Conservation (phyloP, 345 rosid genomes). For the Hypericum perforatum region DNA sequence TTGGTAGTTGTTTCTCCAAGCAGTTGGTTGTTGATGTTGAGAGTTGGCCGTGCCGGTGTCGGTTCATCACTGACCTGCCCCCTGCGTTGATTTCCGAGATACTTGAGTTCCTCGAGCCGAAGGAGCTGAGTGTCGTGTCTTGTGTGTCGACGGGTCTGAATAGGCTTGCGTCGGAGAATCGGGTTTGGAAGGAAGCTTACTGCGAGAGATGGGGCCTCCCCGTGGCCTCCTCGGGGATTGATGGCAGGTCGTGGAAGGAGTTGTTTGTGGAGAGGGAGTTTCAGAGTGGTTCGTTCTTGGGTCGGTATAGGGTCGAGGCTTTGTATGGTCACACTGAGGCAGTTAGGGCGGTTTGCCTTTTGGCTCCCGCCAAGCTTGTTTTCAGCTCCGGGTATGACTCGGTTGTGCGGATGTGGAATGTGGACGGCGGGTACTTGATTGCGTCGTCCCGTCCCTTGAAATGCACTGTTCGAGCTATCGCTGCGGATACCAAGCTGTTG, state of each 20-base stretch:
- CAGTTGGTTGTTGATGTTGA: slow-evolving; percentile 18
- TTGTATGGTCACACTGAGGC: slow-evolving; percentile 88
- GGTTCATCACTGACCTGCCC: slow-evolving; percentile 70
- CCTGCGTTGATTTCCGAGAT: slow-evolving; percentile 70
- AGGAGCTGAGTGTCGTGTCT: slow-evolving; percentile 76
- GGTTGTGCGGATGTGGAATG: slow-evolving; percentile 75
- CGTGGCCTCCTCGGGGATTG: neutral
- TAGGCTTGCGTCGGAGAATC: slow-evolving; percentile 67
- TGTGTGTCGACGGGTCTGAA: slow-evolving; percentile 65
- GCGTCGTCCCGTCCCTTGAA: slow-evolving; percentile 71
- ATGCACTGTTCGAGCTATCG: slow-evolving; percentile 75
- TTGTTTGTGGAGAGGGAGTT: slow-evolving; percentile 86
- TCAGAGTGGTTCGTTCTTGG: slow-evolving; percentile 66
- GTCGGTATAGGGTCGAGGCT: slow-evolving; percentile 54
- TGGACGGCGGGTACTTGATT: slow-evolving; percentile 69
- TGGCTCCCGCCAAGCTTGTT: slow-evolving; percentile 74
- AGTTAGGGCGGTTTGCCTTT: slow-evolving; percentile 51
- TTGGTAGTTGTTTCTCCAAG: slow-evolving; percentile 6
- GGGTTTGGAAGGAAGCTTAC: slow-evolving; percentile 82
- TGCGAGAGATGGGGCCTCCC: slow-evolving; percentile 87
- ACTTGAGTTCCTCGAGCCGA: slow-evolving; percentile 65
- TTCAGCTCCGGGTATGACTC: slow-evolving; percentile 84
- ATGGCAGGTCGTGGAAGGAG: slow-evolving; percentile 73
- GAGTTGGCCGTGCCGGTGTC: slow-evolving; percentile 15
- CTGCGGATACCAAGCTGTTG: slow-evolving; percentile 69